Evolutionary conservation across 352 stramenopile species (phyloP).

Genomic region (Pythium insidiosum): DNA sequence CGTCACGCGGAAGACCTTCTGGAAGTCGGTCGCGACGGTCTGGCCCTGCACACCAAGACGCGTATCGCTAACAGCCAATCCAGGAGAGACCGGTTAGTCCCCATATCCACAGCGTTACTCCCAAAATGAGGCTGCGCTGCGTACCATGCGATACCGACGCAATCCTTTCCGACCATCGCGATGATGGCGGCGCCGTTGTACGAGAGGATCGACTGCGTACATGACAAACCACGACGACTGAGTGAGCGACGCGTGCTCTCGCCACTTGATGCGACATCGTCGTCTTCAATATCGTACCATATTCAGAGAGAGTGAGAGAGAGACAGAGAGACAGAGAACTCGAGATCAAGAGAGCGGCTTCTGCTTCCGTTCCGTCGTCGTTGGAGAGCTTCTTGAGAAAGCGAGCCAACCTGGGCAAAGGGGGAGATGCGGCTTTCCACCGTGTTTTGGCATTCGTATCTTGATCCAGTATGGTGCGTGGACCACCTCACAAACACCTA

Average conservation of each 20-base stretch:
- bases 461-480: no score
- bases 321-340: no score
- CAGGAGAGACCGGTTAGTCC: neutral
- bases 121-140: neutral
- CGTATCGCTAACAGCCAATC: conserved; percentile 75
- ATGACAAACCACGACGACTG: conserved; percentile 1
- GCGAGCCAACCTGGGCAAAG: neutral
- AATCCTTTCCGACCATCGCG: conserved; percentile 99
- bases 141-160: conserved; percentile 96
- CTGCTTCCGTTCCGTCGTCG: neutral
- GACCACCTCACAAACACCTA: neutral
- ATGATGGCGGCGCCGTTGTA: conserved; percentile 99
- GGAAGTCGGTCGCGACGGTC: conserved; percentile 97
- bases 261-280: no score
- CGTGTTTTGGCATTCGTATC: no score
- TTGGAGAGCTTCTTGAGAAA: no score
- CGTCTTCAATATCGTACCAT: no score
- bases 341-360: no score
- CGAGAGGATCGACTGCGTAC: conserved; percentile 77
- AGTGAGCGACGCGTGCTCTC: no score
- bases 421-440: neutral
- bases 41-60: conserved; percentile 95
- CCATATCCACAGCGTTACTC: no score
- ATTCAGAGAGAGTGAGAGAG: no score
- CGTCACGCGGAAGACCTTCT: conserved; percentile 98